Conservation (phyloP, 163 green algal genomes). For the Picocystis sp. region DNA sequence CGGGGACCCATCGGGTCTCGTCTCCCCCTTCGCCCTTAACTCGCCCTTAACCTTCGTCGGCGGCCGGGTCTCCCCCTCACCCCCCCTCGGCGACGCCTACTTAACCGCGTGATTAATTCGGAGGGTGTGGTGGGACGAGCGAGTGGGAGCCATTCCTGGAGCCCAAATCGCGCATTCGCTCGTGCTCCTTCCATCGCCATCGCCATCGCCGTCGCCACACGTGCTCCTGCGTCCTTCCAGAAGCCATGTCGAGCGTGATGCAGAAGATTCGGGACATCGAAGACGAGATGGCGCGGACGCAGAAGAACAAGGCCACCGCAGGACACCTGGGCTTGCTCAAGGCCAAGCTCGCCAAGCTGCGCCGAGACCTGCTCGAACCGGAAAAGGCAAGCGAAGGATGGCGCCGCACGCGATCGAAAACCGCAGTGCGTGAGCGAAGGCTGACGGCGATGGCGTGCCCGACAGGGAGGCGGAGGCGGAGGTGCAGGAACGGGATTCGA, state of each 20-base stretch:
- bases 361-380: slow-evolving; percentile 83
- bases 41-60: too few species aligned
- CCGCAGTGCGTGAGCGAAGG: neutral
- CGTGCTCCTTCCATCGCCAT: too few species aligned
- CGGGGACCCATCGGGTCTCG: too few species aligned
- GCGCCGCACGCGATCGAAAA: slow-evolving; percentile 30
- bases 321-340: slow-evolving; percentile 84
- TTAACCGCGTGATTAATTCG: too few species aligned
- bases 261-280: slow-evolving; percentile 64
- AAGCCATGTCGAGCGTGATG: slow-evolving; percentile 11
- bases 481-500: slow-evolving; percentile 54
- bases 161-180: too few species aligned
- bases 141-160: too few species aligned
- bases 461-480: neutral
- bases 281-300: slow-evolving; percentile 86
- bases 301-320: slow-evolving; percentile 97
- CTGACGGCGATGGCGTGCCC: neutral
- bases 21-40: too few species aligned
- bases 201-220: too few species aligned
- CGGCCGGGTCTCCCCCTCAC: too few species aligned
- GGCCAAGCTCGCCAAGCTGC: slow-evolving; percentile 93
- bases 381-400: slow-evolving; percentile 10
- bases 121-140: too few species aligned
- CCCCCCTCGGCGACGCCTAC: too few species aligned
- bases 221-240: too few species aligned